Evolutionary conservation across 148 eudicot species (phyloP).

Genomic region (Rhododendron williamsianum): DNA sequence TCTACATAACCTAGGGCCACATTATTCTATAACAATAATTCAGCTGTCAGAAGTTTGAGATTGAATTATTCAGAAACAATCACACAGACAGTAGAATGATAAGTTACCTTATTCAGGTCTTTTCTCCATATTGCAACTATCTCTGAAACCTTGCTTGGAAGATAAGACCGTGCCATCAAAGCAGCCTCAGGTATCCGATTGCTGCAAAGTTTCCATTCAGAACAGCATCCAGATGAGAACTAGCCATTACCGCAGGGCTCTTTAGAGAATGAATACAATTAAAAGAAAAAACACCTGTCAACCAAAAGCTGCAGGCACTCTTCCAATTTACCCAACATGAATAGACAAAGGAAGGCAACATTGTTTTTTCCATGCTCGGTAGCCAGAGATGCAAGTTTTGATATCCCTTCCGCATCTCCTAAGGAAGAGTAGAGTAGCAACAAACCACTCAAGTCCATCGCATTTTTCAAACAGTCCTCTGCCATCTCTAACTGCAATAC

Average conservation of each 20-base stretch:
- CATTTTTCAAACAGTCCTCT: constrained; percentile 80
- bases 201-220: constrained; percentile 44
- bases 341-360: constrained; percentile 87
- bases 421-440: constrained; percentile 91
- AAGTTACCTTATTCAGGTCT: constrained; percentile 77
- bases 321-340: constrained; percentile 84
- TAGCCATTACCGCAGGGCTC: neutral
- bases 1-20: neutral
- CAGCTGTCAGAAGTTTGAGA: neutral
- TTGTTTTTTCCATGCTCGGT: constrained; percentile 89
- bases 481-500: constrained; percentile 85
- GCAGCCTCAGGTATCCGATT: constrained; percentile 98
- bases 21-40: neutral
- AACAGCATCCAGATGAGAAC: neutral
- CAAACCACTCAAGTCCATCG: constrained; percentile 93
- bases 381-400: constrained; percentile 67
- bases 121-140: constrained; percentile 89
- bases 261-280: neutral
- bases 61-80: neutral
- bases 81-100: neutral
- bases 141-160: constrained; percentile 94
- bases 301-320: constrained; percentile 89
- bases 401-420: constrained; percentile 90
- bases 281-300: constrained; percentile 54
- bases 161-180: constrained; percentile 91